A percentile compares a stretch with the other conserved stretches of the same genome.
These are phyloP conservation scores for Arachnopeziza araneosa DNA, from an alignment of 2,329 filamentous ascomycete species.

Conservation along the genomic window DNA sequence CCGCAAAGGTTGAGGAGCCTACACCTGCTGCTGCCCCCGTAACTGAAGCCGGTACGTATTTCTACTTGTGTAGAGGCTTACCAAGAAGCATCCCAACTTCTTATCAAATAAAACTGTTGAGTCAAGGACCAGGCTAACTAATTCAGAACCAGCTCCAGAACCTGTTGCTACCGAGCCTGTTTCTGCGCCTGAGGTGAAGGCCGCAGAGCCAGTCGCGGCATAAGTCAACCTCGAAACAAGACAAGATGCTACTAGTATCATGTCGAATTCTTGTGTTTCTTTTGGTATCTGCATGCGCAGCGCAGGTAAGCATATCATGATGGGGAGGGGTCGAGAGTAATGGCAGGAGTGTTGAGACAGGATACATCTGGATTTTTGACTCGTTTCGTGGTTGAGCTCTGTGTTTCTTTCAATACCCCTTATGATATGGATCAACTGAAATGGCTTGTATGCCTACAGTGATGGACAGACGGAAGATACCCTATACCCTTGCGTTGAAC, in stretches of 20 bases:
- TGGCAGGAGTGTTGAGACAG: conserved; percentile 23
- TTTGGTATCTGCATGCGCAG: conserved; percentile 6
- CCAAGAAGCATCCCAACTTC: not conserved
- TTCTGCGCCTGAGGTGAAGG: conserved; percentile 12
- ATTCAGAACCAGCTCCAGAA: conserved; percentile 3
- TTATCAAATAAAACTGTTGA: no score
- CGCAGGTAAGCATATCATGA: conserved; percentile 8
- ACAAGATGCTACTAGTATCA: not conserved
- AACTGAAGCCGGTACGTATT: not conserved
- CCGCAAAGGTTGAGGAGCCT: conserved; percentile 16
- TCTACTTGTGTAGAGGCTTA: not conserved
- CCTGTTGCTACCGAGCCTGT: not conserved
- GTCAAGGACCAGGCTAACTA: not conserved
- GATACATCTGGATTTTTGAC: conserved; percentile 11
- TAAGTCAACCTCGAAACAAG: conserved; percentile 6
- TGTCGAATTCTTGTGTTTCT: not conserved
- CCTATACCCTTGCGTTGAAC: conserved; percentile 25
- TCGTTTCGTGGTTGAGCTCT: conserved; percentile 14
- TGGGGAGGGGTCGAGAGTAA: conserved; percentile 19
- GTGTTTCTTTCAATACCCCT: conserved; percentile 23
- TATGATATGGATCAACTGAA: conserved; percentile 18
- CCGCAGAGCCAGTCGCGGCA: conserved; percentile 12
- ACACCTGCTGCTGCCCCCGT: conserved; percentile 10
- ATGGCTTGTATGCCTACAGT: conserved; percentile 13
- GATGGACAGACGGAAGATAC: conserved; percentile 24